A percentile compares a stretch with the other conserved stretches of the same genome.
phyloP scores from a whole-genome alignment of 208 protist genomes.

The Trypanosoma caninum region DNA sequence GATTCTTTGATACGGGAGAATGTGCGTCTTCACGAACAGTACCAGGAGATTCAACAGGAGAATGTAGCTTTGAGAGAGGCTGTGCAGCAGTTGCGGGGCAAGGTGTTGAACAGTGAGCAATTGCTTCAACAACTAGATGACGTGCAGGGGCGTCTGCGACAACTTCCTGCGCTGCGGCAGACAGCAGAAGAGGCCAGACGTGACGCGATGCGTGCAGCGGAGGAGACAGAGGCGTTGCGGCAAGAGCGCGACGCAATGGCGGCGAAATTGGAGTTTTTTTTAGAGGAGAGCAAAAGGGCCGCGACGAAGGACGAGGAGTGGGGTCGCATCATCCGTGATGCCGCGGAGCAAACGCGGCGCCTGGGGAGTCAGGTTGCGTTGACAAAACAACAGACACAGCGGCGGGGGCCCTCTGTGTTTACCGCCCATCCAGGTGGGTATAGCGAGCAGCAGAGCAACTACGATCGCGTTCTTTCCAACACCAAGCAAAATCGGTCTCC shows the following conservation, averaged over 20 bases:
- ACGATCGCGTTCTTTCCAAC: constrained; percentile 6
- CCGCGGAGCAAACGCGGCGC: constrained; percentile 43
- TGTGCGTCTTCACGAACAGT: constrained; percentile 58
- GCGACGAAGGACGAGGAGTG: constrained; percentile 51
- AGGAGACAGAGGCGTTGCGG: constrained; percentile 60
- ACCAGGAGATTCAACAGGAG: constrained; percentile 52
- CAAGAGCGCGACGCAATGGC: constrained; percentile 67
- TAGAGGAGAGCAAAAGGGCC: constrained; percentile 53
- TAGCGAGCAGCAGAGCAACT: constrained; percentile 13
- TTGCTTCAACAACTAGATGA: constrained; percentile 57
- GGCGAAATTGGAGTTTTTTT: constrained; percentile 54
- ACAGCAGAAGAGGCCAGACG: constrained; percentile 55
- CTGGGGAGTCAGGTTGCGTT: constrained; percentile 43
- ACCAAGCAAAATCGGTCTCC: not conserved
- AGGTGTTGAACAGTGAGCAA: constrained; percentile 26
- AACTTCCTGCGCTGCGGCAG: constrained; percentile 59
- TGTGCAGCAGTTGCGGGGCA: constrained; percentile 29
- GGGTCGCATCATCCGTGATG: constrained; percentile 51
- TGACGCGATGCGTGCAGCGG: constrained; percentile 45
- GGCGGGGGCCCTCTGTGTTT: not conserved
- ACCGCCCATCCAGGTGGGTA: constrained; percentile 5
- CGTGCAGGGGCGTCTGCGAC: constrained; percentile 51
- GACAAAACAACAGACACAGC: constrained; percentile 18
- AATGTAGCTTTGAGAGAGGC: constrained; percentile 41
- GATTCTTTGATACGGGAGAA: constrained; percentile 69